Evolutionary conservation across 2,329 filamentous ascomycete genomes (phyloP).

Genomic region (Fusarium floridanum): DNA sequence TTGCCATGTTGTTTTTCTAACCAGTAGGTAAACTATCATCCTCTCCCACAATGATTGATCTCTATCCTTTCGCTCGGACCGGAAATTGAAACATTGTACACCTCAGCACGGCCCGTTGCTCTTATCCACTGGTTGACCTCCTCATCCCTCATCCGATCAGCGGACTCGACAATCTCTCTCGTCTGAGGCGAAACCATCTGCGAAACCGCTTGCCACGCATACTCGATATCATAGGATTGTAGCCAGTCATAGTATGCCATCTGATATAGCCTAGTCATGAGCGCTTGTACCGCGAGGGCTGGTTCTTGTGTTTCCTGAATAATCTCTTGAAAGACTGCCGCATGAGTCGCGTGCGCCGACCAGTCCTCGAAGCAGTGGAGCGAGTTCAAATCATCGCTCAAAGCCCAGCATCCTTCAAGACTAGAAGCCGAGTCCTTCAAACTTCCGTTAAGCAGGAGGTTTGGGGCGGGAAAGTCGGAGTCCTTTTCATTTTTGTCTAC

Average conservation of each 20-base stretch:
- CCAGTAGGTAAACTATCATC: not conserved
- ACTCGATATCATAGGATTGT: not conserved
- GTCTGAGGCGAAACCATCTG: slow-evolving; percentile 25
- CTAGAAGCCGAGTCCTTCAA: not conserved
- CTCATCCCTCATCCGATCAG: not conserved
- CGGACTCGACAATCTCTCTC: slow-evolving; percentile 4
- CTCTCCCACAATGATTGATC: not conserved
- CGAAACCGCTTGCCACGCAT: slow-evolving; percentile 19
- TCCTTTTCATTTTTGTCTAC: no score
- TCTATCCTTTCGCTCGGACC: not conserved
- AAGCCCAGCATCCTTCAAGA: not conserved
- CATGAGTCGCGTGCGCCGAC: not conserved
- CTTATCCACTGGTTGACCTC: not conserved
- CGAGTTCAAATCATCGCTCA: not conserved
- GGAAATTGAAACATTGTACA: not conserved
- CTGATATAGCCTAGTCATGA: not conserved
- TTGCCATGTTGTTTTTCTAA: no score
- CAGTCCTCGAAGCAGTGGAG: not conserved
- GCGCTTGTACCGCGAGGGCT: not conserved
- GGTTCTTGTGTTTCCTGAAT: not conserved
- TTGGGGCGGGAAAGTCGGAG: no score
- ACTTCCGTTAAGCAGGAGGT: not conserved
- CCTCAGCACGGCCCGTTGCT: not conserved
- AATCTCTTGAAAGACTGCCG: not conserved
- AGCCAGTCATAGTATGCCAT: not conserved